Evolutionary conservation across 306 rosid species (phyloP).

Genomic region (Fragaria nilgerrensis): DNA sequence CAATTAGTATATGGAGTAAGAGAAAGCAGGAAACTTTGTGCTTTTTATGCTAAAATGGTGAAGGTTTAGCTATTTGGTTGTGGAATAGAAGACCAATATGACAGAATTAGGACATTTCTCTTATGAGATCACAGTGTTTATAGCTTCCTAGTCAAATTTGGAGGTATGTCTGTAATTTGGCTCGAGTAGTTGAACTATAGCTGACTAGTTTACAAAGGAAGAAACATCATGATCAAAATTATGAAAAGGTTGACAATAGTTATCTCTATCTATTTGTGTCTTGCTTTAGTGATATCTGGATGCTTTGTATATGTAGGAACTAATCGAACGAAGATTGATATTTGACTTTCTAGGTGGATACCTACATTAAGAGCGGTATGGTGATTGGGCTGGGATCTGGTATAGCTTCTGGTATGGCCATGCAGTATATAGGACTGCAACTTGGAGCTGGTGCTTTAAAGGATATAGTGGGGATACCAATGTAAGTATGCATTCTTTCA

Average conservation of each 20-base stretch:
- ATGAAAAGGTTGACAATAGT: background rate
- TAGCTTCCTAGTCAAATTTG: background rate
- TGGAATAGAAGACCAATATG: background rate
- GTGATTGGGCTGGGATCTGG: constrained; percentile 84
- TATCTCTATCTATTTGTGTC: background rate
- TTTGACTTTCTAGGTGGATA: constrained; percentile 64
- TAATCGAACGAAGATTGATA: constrained; percentile 7
- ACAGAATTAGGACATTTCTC: background rate
- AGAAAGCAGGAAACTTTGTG: background rate
- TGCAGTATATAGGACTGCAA: constrained; percentile 78
- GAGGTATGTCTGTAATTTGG: background rate
- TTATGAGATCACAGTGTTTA: background rate
- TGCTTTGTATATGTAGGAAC: constrained; percentile 1
- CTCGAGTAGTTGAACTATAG: background rate
- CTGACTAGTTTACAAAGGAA: background rate
- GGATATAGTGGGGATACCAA: constrained; percentile 79
- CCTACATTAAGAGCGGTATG: constrained; percentile 75
- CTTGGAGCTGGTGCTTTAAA: constrained; percentile 70
- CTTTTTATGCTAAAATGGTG: background rate
- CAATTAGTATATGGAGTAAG: background rate
- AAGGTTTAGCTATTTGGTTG: background rate
- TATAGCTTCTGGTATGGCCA: constrained; percentile 76
- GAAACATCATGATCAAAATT: background rate
- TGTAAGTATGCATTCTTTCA: constrained; percentile 47
- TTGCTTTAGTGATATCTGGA: background rate